Conservation (phyloP, 2,329 filamentous ascomycete species). For the Trichoderma atrobrunneum region DNA sequence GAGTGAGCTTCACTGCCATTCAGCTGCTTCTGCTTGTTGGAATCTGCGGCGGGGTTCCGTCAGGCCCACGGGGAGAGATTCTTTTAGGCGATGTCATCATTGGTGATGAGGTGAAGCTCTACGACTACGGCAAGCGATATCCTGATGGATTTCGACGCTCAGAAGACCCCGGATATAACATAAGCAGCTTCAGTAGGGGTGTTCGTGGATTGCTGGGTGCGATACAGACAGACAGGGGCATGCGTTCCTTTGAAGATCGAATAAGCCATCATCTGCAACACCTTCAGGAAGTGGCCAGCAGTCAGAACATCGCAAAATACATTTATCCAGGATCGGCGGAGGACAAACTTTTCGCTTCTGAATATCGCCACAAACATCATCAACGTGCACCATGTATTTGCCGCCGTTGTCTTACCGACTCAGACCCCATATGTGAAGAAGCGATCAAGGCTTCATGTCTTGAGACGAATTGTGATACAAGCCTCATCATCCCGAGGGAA, state of each 20-base stretch:
- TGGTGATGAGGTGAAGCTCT: slow-evolving; percentile 28
- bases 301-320: slow-evolving; percentile 20
- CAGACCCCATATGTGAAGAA: slow-evolving; percentile 16
- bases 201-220: slow-evolving; percentile 28
- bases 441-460: slow-evolving; percentile 17
- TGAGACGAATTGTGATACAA: slow-evolving; percentile 16
- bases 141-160: slow-evolving; percentile 27
- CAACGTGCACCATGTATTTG: slow-evolving; percentile 11
- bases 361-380: slow-evolving; percentile 35
- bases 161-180: slow-evolving; percentile 26
- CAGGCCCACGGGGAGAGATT: slow-evolving; percentile 21
- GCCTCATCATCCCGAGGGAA: slow-evolving; percentile 32
- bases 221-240: slow-evolving; percentile 22
- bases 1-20: slow-evolving; percentile 33
- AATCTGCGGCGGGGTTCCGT: slow-evolving; percentile 38
- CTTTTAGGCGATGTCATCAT: slow-evolving; percentile 34
- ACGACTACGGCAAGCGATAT: slow-evolving; percentile 30
- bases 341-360: slow-evolving; percentile 32
- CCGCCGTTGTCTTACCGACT: background rate
- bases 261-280: slow-evolving; percentile 17
- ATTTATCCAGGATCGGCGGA: slow-evolving; percentile 27
- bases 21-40: slow-evolving; percentile 37
- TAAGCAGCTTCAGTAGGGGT: slow-evolving; percentile 26
- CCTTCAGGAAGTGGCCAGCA: slow-evolving; percentile 14
- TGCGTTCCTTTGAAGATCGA: background rate